Evolutionary conservation across 257 asterid species (phyloP), one percentile per base, ranked within the genome.

Genomic region (Penstemon eatonii): DNA sequence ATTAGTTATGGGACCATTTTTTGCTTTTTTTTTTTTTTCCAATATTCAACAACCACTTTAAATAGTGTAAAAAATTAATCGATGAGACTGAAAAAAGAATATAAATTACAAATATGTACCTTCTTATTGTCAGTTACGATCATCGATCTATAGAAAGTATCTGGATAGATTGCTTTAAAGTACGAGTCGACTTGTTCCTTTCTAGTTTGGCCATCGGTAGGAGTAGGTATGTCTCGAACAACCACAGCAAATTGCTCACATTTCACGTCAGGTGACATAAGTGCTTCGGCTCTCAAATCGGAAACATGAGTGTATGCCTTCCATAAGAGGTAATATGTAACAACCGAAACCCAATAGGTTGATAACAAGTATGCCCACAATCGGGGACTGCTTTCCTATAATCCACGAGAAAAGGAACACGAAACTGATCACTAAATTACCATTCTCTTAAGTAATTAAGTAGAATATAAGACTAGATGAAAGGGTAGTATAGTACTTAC

Each of bases 121-220:
- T 85, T 39, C 63, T 49, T 71, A 68, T 87, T 84, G 81, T 93
- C 83, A 1, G 99, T 90, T 73, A 85, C 89, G 43, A 90, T 78
- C 82, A 93, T 75, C 56, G 99, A 93, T 60, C 95, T 76, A 71
- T 90, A 87, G 75, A 80, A 93, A 4, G 95, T 76, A 8, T 93
- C 99, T 0, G 97, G 96, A 78, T 90, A 93, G 68, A 93, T 90
- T 7, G 83, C 74, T 73, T 56, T 77, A 47, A 93, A 93, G 67
- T 81, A 90, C 0, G 95, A 84, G 73, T 93, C 99, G 6, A 93
- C 89, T 63, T 90, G 99, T 38, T 93, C 97, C 78, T 93, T 93
- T 55, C 81, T 78, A 46, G 85, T 84, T 73, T 84, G 96, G 46
- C 92, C 95, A 4, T 55, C 60, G 3, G 89, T 63, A 4, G 41